phyloP scores from a whole-genome alignment of 768 basidiomycete species.

The Russula olivacea region DNA sequence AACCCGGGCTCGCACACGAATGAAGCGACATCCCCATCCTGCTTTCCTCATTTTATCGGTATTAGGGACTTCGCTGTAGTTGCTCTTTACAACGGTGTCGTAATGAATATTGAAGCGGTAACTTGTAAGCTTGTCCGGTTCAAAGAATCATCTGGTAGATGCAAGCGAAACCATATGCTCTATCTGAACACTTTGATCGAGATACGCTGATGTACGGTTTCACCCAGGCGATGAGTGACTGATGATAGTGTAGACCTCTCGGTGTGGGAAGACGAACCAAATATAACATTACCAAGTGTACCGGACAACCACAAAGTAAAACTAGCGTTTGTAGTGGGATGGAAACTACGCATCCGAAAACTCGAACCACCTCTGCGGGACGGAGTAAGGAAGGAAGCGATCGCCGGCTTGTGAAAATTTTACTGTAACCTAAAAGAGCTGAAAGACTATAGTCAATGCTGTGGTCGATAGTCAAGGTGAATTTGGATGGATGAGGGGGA shows the following conservation, averaged over 20 bases:
- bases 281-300: background rate
- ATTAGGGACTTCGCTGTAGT: too few species aligned
- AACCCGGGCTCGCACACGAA: background rate
- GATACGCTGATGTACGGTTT: background rate
- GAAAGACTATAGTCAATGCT: background rate
- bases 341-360: background rate
- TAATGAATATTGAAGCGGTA: too few species aligned
- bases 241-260: background rate
- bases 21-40: background rate
- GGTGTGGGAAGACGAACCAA: background rate
- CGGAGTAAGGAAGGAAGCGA: background rate
- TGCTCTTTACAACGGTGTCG: too few species aligned
- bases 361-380: background rate
- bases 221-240: background rate
- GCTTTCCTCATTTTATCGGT: too few species aligned
- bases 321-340: background rate
- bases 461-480: background rate
- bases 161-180: too few species aligned
- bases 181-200: too few species aligned
- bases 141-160: too few species aligned
- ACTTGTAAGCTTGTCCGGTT: too few species aligned
- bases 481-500: background rate
- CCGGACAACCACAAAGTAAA: background rate
- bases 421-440: slow-evolving; percentile 1
- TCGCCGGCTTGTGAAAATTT: too few species aligned